Evolutionary conservation across 31 red algal species (phyloP).

Genomic region (Endocladia muricata): DNA sequence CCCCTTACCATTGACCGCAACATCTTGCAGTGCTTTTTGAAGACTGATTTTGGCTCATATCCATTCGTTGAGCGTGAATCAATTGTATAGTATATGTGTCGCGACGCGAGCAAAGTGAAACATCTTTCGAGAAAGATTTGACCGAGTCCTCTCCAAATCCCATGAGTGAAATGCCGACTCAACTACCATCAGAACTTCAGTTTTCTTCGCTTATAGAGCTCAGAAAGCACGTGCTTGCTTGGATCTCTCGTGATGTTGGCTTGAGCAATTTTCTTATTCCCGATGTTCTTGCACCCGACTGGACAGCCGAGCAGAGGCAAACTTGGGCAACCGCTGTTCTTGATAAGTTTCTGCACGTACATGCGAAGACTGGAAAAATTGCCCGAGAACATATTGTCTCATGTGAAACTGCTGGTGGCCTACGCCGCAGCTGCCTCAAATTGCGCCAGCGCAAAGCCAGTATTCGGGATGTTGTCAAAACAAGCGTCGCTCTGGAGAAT

Average conservation of each 20-base stretch:
- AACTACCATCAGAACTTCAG: neutral
- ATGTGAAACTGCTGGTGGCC: conserved; percentile 15
- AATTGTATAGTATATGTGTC: no score
- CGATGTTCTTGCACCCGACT: conserved; percentile 9
- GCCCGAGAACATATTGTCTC: conserved; percentile 17
- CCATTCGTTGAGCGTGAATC: no score
- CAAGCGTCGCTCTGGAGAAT: conserved; percentile 22
- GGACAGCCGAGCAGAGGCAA: conserved; percentile 24
- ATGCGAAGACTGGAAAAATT: neutral
- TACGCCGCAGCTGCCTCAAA: conserved; percentile 31
- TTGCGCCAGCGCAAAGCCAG: conserved; percentile 10
- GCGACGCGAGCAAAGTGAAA: no score
- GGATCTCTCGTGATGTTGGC: conserved; percentile 55
- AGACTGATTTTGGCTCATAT: no score
- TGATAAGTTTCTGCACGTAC: conserved; percentile 28
- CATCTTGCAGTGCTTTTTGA: no score
- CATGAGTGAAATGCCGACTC: neutral
- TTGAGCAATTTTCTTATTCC: conserved; percentile 43
- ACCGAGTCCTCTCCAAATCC: no score
- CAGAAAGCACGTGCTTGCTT: conserved; percentile 42
- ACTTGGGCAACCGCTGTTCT: conserved; percentile 14
- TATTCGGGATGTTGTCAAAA: conserved; percentile 31
- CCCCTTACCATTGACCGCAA: no score
- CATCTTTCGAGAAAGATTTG: no score
- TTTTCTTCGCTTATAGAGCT: conserved; percentile 19